These are phyloP conservation scores for Botrytis cinerea DNA, from an alignment of 2,329 filamentous ascomycete species.

Conservation along the genomic window DNA sequence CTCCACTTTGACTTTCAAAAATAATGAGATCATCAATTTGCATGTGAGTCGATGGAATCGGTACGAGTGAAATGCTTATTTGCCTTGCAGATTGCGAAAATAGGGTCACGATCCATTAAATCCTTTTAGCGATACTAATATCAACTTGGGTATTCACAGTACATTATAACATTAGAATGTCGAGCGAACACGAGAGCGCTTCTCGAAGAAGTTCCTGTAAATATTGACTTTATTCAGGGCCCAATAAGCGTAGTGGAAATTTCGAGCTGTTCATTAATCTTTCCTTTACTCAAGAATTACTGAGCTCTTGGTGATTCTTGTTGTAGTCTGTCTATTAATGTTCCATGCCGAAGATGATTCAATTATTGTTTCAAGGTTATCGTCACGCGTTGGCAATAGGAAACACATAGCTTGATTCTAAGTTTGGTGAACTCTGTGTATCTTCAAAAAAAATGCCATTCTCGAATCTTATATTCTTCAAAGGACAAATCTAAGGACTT, in stretches of 20 bases:
- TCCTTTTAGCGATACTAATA: neutral
- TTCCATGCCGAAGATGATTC: neutral
- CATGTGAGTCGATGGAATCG: neutral
- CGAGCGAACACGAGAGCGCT: neutral
- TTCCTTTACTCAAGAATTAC: neutral
- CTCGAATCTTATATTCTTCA: neutral
- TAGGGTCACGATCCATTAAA: neutral
- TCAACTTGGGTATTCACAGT: neutral
- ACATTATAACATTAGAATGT: neutral
- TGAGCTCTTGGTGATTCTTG: neutral
- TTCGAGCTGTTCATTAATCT: neutral
- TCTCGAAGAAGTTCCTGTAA: neutral
- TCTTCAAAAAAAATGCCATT: neutral
- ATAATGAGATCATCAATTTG: neutral
- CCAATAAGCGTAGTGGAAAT: neutral
- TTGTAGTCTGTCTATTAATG: neutral
- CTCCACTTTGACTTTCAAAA: neutral
- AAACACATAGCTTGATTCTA: neutral
- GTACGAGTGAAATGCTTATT: neutral
- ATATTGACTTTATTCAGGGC: neutral
- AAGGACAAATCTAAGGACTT: constrained; percentile 46
- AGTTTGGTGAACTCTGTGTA: neutral
- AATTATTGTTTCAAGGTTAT: neutral
- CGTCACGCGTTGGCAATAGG: neutral
- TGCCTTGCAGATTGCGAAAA: too few relatives aligned